A percentile compares a stretch with the other conserved stretches of the same genome.
Evolutionary conservation across 2,329 filamentous ascomycete genomes (phyloP).

Genomic region (Aureobasidium sp.): DNA sequence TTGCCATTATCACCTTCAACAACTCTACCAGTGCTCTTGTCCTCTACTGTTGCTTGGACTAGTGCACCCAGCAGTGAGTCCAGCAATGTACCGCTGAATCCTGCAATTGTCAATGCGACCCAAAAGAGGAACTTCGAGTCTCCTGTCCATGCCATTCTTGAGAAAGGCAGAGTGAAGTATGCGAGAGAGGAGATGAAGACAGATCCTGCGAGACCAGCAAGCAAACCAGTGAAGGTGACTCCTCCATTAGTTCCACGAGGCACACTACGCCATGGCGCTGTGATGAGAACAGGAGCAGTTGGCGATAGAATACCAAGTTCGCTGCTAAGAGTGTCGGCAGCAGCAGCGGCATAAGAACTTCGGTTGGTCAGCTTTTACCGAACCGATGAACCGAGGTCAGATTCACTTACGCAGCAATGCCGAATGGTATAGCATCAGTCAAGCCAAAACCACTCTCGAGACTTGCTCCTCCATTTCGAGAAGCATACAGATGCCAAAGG

Average conservation of each 20-base stretch:
- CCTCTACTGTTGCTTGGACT: conserved; percentile 78
- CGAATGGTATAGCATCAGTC: conserved; percentile 24
- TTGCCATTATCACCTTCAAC: conserved; percentile 64
- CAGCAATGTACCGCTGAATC: conserved; percentile 70
- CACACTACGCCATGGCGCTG: conserved; percentile 69
- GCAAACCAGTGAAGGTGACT: conserved; percentile 67
- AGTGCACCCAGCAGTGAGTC: conserved; percentile 83
- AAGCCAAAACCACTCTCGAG: conserved; percentile 22
- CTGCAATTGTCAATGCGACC: conserved; percentile 57
- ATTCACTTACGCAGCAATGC: conserved; percentile 1
- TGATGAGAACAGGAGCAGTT: conserved; percentile 74
- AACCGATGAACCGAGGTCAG: too few relatives aligned
- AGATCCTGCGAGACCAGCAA: conserved; percentile 67
- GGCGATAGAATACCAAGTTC: conserved; percentile 87
- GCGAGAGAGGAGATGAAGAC: conserved; percentile 55
- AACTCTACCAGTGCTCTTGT: conserved; percentile 76
- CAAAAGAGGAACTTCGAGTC: conserved; percentile 1
- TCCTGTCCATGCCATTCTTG: background rate
- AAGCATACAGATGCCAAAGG: conserved; percentile 37
- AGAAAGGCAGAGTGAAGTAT: conserved; percentile 3
- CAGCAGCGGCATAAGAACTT: conserved; percentile 73
- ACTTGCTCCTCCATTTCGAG: background rate
- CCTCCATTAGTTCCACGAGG: conserved; percentile 92
- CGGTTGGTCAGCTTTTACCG: background rate
- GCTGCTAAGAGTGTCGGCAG: conserved; percentile 89